Percentiles rank a stretch among this genome's conserved stretches.
Conservation (phyloP, 2,329 filamentous ascomycete genomes). For the Neoscytalidium dimidiatum region DNA sequence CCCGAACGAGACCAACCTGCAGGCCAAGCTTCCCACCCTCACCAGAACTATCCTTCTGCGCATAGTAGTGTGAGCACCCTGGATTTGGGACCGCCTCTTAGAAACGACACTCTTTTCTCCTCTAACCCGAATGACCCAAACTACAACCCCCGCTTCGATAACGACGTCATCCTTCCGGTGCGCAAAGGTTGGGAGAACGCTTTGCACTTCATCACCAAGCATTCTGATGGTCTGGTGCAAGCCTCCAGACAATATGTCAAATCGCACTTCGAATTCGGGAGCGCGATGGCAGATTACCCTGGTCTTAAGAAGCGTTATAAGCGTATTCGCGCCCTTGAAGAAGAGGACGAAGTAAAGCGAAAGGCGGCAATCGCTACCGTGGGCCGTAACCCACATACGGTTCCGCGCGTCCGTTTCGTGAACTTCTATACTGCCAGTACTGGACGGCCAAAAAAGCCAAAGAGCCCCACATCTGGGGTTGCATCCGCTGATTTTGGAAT, state of each 20-base stretch:
- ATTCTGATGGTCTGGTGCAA: conserved; percentile 69
- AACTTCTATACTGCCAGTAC: conserved; percentile 92
- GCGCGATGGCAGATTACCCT: conserved; percentile 74
- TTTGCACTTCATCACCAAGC: conserved; percentile 79
- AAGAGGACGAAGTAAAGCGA: conserved; percentile 54
- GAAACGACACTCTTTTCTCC: conserved; percentile 40
- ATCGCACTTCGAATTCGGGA: conserved; percentile 81
- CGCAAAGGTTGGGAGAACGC: conserved; percentile 68
- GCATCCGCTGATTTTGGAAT: not conserved
- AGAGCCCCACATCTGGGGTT: conserved; percentile 38
- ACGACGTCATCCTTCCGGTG: conserved; percentile 70
- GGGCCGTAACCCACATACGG: conserved; percentile 26
- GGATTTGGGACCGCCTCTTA: conserved; percentile 26
- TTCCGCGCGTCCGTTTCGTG: conserved; percentile 70
- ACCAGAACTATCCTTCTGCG: conserved; percentile 12
- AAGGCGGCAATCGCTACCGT: conserved; percentile 31
- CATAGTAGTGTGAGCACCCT: conserved; percentile 17
- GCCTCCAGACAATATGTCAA: conserved; percentile 74
- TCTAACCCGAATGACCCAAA: conserved; percentile 56
- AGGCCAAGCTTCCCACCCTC: not conserved
- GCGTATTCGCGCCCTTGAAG: conserved; percentile 69
- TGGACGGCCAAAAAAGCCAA: conserved; percentile 61
- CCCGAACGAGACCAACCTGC: conserved; percentile 24
- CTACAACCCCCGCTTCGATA: conserved; percentile 74
- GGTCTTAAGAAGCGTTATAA: conserved; percentile 71